Percentiles rank a stretch among this genome's conserved stretches.
phyloP scores from a whole-genome alignment of 257 asterid genomes.

The Coffea eugenioides region DNA sequence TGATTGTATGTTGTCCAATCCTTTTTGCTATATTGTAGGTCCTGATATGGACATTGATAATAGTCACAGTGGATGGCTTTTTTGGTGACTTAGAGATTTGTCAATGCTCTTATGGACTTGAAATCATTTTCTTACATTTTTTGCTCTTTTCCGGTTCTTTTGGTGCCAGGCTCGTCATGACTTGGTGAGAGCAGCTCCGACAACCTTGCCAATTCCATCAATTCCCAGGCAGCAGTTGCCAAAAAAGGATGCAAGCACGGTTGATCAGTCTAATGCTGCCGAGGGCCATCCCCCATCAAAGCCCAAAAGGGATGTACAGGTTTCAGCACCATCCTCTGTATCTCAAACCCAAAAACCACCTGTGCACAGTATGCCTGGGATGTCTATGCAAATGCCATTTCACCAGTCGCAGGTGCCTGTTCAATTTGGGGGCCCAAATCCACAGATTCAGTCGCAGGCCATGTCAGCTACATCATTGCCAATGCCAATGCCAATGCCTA shows the following conservation, averaged over 20 bases:
- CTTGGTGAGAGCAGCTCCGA: slow-evolving; percentile 42
- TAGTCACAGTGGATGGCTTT: background rate
- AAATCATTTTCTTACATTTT: background rate
- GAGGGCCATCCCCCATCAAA: slow-evolving; percentile 48
- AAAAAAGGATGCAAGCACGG: slow-evolving; percentile 48
- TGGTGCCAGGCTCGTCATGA: slow-evolving; percentile 59
- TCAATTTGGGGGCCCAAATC: slow-evolving; percentile 71
- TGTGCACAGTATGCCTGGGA: slow-evolving; percentile 44
- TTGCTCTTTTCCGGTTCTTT: background rate
- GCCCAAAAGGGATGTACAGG: slow-evolving; percentile 61
- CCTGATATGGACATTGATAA: background rate
- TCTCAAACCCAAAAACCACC: slow-evolving; percentile 66
- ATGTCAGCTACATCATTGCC: slow-evolving; percentile 61
- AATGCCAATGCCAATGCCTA: slow-evolving; percentile 52
- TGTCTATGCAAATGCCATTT: slow-evolving; percentile 61
- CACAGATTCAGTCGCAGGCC: slow-evolving; percentile 78
- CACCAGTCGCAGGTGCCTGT: slow-evolving; percentile 64
- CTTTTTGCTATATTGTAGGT: background rate
- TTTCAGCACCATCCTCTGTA: slow-evolving; percentile 43
- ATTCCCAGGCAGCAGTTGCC: slow-evolving; percentile 54
- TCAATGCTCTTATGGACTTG: background rate
- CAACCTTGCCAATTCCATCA: slow-evolving; percentile 56
- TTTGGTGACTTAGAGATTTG: background rate
- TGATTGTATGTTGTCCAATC: background rate
- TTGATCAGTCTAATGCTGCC: slow-evolving; percentile 41